A percentile compares a stretch with the other conserved stretches of the same genome.
Evolutionary conservation across 148 eudicot genomes (phyloP).

Genomic region (Silene uniflora): DNA sequence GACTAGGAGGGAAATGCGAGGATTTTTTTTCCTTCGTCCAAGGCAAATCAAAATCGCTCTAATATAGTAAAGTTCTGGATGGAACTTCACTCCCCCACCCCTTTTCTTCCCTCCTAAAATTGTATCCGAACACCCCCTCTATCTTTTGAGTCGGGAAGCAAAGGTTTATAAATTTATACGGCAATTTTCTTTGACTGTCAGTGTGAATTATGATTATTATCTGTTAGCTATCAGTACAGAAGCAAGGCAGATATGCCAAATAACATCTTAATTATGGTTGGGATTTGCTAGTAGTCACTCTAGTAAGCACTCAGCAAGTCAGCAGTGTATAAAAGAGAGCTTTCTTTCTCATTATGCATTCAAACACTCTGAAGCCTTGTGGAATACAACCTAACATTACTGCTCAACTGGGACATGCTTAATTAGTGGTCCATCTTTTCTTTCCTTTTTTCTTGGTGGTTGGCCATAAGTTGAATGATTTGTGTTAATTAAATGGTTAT

Average conservation of each 20-base stretch:
- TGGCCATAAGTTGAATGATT: background rate
- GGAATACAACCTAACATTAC: slow-evolving; percentile 28
- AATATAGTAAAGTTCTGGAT: too few species aligned
- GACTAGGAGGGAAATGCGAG: too few species aligned
- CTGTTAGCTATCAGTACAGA: background rate
- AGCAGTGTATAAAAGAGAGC: background rate
- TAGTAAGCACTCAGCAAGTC: background rate
- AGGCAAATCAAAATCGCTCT: too few species aligned
- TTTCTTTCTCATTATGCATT: background rate
- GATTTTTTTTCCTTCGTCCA: too few species aligned
- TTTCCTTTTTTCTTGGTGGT: background rate
- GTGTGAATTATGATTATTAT: too few species aligned
- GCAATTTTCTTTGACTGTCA: too few species aligned
- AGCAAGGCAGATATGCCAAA: background rate
- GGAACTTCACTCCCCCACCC: too few species aligned
- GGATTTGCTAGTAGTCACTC: too few species aligned
- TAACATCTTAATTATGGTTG: background rate
- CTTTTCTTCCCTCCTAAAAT: too few species aligned
- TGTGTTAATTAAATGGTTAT: slow-evolving; percentile 8
- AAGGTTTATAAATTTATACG: too few species aligned
- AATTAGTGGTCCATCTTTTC: slow-evolving; percentile 7
- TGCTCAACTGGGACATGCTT: slow-evolving; percentile 23
- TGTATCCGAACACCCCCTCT: too few species aligned
- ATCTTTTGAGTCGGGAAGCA: background rate
- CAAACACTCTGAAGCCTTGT: slow-evolving; percentile 11